Conservation (phyloP, 768 basidiomycete genomes). For the Lentinula boryana region DNA sequence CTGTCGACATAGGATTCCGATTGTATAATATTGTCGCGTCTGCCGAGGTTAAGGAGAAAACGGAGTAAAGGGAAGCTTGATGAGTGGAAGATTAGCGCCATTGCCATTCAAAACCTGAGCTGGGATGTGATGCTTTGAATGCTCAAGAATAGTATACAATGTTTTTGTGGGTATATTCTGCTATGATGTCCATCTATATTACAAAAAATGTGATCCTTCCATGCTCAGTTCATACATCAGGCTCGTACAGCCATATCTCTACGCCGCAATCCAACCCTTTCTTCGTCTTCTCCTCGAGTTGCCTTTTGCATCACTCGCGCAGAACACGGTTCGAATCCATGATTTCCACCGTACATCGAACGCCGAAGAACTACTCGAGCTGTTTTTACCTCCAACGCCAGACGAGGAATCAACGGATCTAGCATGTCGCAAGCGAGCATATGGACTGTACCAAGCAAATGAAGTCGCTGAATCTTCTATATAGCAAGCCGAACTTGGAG, state of each 20-base stretch:
- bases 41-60: background rate
- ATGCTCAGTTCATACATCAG: background rate
- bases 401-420: background rate
- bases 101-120: no score
- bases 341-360: background rate
- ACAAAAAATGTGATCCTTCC: background rate
- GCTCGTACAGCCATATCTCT: background rate
- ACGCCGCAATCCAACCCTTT: background rate
- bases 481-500: background rate
- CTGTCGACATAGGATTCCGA: slow-evolving; percentile 43
- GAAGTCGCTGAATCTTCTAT: background rate
- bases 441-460: slow-evolving; percentile 4
- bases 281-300: background rate
- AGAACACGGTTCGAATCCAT: background rate
- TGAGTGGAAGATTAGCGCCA: background rate
- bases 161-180: background rate
- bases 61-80: background rate
- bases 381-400: background rate
- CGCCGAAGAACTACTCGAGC: background rate
- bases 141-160: background rate
- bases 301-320: background rate
- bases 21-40: background rate
- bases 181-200: background rate
- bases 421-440: background rate
- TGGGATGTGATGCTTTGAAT: no score